Conservation (phyloP, 345 rosid genomes). For the Eucalyptus coolabah region DNA sequence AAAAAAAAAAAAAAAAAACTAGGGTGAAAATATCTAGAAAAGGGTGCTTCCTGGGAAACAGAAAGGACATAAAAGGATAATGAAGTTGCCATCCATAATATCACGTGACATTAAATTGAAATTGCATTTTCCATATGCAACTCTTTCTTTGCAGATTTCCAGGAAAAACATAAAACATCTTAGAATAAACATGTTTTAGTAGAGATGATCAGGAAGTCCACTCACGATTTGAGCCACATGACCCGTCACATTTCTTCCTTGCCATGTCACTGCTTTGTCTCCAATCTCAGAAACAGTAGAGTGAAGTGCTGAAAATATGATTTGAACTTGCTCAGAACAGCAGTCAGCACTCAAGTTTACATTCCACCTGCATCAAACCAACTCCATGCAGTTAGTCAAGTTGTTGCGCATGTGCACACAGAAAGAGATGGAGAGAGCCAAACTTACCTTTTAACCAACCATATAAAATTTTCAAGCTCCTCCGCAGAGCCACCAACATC, state of each 20-base stretch:
- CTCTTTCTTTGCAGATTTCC: background rate
- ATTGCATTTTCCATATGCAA: background rate
- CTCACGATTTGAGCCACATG: slow-evolving; percentile 52
- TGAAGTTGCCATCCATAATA: background rate
- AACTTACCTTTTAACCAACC: slow-evolving; percentile 51
- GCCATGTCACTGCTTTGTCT: slow-evolving; percentile 41
- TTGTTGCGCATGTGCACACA: background rate
- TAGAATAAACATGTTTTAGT: background rate
- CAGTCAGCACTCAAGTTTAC: slow-evolving; percentile 20
- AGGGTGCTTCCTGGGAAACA: background rate
- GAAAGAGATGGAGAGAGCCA: background rate
- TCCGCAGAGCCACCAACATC: slow-evolving; percentile 80
- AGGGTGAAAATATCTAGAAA: background rate
- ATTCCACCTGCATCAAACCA: slow-evolving; percentile 46
- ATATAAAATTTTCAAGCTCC: slow-evolving; percentile 55
- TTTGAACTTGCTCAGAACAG: slow-evolving; percentile 72
- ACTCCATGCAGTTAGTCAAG: background rate
- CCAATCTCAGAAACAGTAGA: slow-evolving; percentile 63
- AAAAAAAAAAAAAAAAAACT: background rate
- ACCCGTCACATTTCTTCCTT: slow-evolving; percentile 42
- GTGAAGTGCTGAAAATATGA: slow-evolving; percentile 59
- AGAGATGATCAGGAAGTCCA: background rate
- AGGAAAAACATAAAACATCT: background rate
- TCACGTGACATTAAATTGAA: background rate
- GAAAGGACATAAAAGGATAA: background rate